Evolutionary conservation across 2,329 filamentous ascomycete species (phyloP).

Genomic region (Ophiostoma perfectum): DNA sequence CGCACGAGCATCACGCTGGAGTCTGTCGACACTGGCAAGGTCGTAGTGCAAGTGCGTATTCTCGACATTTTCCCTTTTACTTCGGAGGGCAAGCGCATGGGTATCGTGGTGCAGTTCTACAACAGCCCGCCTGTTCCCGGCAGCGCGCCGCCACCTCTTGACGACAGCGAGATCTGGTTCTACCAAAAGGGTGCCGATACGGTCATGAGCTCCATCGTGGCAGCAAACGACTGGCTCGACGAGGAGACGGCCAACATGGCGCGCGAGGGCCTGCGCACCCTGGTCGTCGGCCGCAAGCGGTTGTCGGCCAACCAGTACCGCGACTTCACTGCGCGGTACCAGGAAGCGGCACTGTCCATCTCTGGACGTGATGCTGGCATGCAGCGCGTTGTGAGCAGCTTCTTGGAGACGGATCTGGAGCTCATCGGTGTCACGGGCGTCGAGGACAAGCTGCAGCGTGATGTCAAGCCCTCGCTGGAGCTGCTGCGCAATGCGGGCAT

Average conservation of each 20-base stretch:
- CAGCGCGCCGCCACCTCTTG: conserved; percentile 38
- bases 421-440: conserved; percentile 96
- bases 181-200: conserved; percentile 98
- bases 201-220: conserved; percentile 94
- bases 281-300: conserved; percentile 90
- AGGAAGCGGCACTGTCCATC: conserved; percentile 74
- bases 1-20: conserved; percentile 79
- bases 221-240: conserved; percentile 95
- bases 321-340: conserved; percentile 69
- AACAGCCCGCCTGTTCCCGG: conserved; percentile 30
- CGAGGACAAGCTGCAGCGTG: conserved; percentile 90
- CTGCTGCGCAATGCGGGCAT: conserved; percentile 93
- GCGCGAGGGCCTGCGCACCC: conserved; percentile 83
- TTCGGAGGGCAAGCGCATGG: conserved; percentile 96
- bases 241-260: conserved; percentile 99
- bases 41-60: conserved; percentile 79
- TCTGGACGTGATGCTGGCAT: conserved; percentile 75
- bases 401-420: conserved; percentile 83
- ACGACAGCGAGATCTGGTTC: conserved; percentile 85
- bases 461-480: conserved; percentile 93
- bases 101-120: conserved; percentile 83
- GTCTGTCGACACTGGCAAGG: conserved; percentile 64
- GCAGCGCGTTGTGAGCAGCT: conserved; percentile 70
- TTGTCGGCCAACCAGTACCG: conserved; percentile 73
- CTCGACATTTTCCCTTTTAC: conserved; percentile 96